Conservation (phyloP, 1,139 yeast genomes). For the Trichomonascaceae sp. region DNA sequence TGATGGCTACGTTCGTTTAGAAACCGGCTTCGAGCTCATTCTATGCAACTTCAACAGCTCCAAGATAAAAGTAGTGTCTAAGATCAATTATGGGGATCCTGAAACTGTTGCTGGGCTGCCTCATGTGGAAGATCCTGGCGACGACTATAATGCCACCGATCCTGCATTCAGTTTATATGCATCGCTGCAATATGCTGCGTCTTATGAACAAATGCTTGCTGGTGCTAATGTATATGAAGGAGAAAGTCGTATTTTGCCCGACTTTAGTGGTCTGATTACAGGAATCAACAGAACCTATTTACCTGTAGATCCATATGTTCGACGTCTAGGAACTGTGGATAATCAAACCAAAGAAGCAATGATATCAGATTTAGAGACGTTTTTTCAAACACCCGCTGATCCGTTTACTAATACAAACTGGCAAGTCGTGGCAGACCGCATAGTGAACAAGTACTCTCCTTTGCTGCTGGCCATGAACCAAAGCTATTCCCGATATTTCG, state of each 20-base stretch:
- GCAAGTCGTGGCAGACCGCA: constrained; percentile 42
- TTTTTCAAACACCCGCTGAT: constrained; percentile 27
- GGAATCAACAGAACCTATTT: constrained; percentile 44
- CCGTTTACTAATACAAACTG: constrained; percentile 44
- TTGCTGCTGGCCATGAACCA: constrained; percentile 37
- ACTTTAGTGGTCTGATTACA: constrained; percentile 45
- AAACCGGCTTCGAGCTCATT: constrained; percentile 50
- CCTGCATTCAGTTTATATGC: constrained; percentile 6
- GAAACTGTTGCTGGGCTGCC: constrained; percentile 34
- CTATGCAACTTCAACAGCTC: constrained; percentile 45
- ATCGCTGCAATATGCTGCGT: constrained; percentile 25
- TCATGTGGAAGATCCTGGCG: constrained; percentile 19
- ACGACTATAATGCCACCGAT: not conserved
- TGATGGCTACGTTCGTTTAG: constrained; percentile 49
- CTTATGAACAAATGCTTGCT: constrained; percentile 40
- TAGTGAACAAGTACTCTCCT: constrained; percentile 48
- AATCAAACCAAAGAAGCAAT: constrained; percentile 33
- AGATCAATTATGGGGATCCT: constrained; percentile 32
- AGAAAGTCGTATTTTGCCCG: constrained; percentile 43
- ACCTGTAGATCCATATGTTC: constrained; percentile 40
- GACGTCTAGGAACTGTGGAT: constrained; percentile 41
- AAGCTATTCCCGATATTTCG: constrained; percentile 22
- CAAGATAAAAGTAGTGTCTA: constrained; percentile 40
- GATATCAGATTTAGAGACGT: constrained; percentile 31
- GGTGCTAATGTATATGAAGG: constrained; percentile 42